phyloP scores from a whole-genome alignment of 495 filamentous ascomycete genomes.

The Collariella sp. region DNA sequence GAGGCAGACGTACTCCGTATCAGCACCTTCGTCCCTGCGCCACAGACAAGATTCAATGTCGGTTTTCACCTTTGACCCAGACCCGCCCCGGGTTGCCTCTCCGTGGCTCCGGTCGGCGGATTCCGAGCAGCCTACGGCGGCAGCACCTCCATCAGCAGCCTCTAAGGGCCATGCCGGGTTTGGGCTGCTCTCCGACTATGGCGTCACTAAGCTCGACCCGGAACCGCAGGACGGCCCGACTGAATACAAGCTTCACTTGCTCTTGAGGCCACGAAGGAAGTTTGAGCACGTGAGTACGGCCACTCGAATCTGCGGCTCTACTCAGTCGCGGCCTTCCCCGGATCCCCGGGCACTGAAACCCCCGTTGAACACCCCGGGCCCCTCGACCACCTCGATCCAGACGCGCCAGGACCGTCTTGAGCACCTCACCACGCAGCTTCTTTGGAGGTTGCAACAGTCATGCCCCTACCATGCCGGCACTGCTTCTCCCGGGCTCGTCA shows the following conservation, averaged over 20 bases:
- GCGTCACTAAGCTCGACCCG: slow-evolving; percentile 68
- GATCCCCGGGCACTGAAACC: slow-evolving; percentile 47
- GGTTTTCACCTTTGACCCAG: slow-evolving; percentile 89
- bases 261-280: slow-evolving; percentile 66
- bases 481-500: slow-evolving; percentile 53
- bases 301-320: slow-evolving; percentile 39
- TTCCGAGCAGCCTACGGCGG: slow-evolving; percentile 22
- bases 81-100: slow-evolving; percentile 78
- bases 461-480: slow-evolving; percentile 78
- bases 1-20: background rate
- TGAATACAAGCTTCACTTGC: slow-evolving; percentile 94
- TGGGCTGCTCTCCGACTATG: slow-evolving; percentile 57
- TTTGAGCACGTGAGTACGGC: slow-evolving; percentile 53
- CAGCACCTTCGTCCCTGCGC: too few species aligned
- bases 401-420: slow-evolving; percentile 76
- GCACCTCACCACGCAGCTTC: slow-evolving; percentile 84
- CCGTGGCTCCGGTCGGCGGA: slow-evolving; percentile 64
- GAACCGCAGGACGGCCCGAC: slow-evolving; percentile 92
- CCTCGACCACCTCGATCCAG: slow-evolving; percentile 40
- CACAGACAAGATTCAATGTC: slow-evolving; percentile 53
- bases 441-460: slow-evolving; percentile 93
- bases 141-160: slow-evolving; percentile 24
- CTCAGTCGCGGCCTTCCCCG: slow-evolving; percentile 49
- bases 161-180: slow-evolving; percentile 29
- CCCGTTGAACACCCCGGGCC: slow-evolving; percentile 16